Percentiles rank a stretch among this genome's conserved stretches.
These are phyloP conservation scores for Ascochyta rabiei DNA, from an alignment of 2,329 filamentous ascomycete species.

Conservation along the genomic window DNA sequence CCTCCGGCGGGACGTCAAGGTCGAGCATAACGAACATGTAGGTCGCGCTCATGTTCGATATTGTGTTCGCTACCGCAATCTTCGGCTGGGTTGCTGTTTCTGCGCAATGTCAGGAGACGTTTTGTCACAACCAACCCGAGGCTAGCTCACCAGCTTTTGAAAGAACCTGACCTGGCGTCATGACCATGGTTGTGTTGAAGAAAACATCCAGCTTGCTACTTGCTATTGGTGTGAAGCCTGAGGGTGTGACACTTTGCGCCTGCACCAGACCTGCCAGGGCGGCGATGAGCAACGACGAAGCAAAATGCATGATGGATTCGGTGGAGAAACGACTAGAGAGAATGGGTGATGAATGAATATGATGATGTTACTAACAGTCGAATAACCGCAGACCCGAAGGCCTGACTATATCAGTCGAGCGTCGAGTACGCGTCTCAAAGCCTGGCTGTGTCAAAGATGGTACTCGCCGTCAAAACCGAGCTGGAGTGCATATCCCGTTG, in stretches of 20 bases:
- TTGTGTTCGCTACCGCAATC: constrained; percentile 31
- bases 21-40: constrained; percentile 48
- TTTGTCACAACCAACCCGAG: neutral
- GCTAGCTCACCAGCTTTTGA: constrained; percentile 35
- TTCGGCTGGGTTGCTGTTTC: constrained; percentile 36
- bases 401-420: constrained; percentile 24
- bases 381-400: constrained; percentile 1
- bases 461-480: constrained; percentile 29
- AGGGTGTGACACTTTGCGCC: constrained; percentile 38
- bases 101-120: constrained; percentile 20
- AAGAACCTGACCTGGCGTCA: constrained; percentile 34
- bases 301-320: constrained; percentile 32
- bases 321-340: neutral
- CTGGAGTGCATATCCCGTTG: constrained; percentile 19
- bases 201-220: constrained; percentile 39
- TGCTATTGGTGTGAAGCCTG: constrained; percentile 37
- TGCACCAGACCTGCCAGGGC: constrained; percentile 33
- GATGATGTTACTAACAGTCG: neutral
- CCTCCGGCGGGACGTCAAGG: constrained; percentile 40
- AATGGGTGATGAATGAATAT: neutral
- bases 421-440: constrained; percentile 31
- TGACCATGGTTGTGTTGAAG: constrained; percentile 41
- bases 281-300: constrained; percentile 30
- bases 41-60: constrained; percentile 24
- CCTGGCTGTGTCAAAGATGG: constrained; percentile 21